These are phyloP conservation scores for Phaeodactylum tricornutum DNA, from an alignment of 108 stramenopile species.

Conservation along the genomic window DNA sequence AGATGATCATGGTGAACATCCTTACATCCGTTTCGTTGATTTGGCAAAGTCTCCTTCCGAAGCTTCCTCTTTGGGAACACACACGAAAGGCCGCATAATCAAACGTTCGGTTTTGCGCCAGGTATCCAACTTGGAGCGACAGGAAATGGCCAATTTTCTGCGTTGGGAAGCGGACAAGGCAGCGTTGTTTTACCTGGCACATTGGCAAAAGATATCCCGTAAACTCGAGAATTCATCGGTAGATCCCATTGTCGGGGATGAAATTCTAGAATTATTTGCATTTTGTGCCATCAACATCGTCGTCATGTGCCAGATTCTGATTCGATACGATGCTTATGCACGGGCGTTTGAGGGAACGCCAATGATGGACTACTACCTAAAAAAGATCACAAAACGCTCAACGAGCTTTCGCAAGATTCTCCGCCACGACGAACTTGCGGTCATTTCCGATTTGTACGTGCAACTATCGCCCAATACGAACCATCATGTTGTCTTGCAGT, in stretches of 20 bases:
- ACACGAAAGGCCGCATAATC: too few species aligned
- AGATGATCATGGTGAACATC: too few species aligned
- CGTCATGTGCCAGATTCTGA: slow-evolving; percentile 47
- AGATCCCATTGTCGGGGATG: slow-evolving; percentile 14
- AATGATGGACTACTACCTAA: slow-evolving; percentile 53
- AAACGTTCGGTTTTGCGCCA: slow-evolving; percentile 18
- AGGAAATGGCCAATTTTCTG: slow-evolving; percentile 25
- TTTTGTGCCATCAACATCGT: slow-evolving; percentile 55
- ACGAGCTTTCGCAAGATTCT: slow-evolving; percentile 22
- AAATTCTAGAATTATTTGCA: slow-evolving; percentile 56
- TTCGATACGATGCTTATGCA: slow-evolving; percentile 57
- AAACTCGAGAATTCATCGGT: slow-evolving; percentile 1
- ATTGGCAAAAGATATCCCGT: slow-evolving; percentile 24
- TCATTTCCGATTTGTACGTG: slow-evolving; percentile 12
- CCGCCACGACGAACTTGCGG: slow-evolving; percentile 23
- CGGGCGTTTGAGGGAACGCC: slow-evolving; percentile 46
- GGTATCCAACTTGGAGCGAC: slow-evolving; percentile 25
- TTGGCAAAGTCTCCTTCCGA: too few species aligned
- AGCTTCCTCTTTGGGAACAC: too few species aligned
- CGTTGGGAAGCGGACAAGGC: slow-evolving; percentile 22
- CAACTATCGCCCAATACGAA: background rate
- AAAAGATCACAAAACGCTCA: slow-evolving; percentile 1
- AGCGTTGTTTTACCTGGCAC: slow-evolving; percentile 23
- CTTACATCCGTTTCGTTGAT: too few species aligned
- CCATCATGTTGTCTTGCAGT: background rate